Evolutionary conservation across 23 red algal species (phyloP).

Genomic region (Cyanidium caldarium): DNA sequence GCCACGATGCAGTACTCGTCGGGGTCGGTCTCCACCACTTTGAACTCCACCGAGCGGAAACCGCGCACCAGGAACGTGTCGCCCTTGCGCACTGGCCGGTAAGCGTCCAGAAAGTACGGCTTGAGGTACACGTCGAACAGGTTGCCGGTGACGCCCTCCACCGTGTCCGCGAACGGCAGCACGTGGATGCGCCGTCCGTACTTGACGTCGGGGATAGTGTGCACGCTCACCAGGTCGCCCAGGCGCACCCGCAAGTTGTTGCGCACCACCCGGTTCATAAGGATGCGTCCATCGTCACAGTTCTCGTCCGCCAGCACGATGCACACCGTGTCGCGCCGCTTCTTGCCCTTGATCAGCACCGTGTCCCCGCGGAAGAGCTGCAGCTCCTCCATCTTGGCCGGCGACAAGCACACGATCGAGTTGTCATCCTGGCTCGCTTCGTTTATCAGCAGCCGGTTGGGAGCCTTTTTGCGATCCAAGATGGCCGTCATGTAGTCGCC

Average conservation of each 20-base stretch:
- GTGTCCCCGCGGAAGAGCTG: conserved; percentile 97
- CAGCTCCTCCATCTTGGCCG: conserved; percentile 99
- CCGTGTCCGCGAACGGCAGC: conserved; percentile 87
- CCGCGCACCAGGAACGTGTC: conserved; percentile 94
- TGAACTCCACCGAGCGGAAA: conserved; percentile 96
- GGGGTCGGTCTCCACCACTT: conserved; percentile 98
- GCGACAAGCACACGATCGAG: conserved; percentile 67
- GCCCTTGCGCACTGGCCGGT: conserved; percentile 90
- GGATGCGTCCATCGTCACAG: conserved; percentile 67
- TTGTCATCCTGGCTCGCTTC: conserved; percentile 96
- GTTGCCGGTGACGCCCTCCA: conserved; percentile 84
- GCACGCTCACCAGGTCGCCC: conserved; percentile 77
- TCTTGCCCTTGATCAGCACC: conserved; percentile 85
- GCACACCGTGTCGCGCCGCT: conserved; percentile 88
- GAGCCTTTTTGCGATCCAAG: conserved; percentile 92
- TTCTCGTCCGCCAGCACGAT: conserved; percentile 93
- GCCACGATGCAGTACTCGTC: conserved; percentile 97
- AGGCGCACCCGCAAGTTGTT: conserved; percentile 95
- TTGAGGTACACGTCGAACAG: conserved; percentile 88
- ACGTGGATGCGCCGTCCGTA: conserved; percentile 97
- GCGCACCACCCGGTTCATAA: conserved; percentile 81
- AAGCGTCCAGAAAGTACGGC: conserved; percentile 97
- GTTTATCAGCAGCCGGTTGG: conserved; percentile 90
- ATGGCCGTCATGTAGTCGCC: conserved; percentile 80
- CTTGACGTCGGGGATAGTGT: conserved; percentile 80